Evolutionary conservation across 805 yeast species (phyloP), one percentile per base, ranked within the genome.

Genomic region (Hanseniaspora hatyaiensis): DNA sequence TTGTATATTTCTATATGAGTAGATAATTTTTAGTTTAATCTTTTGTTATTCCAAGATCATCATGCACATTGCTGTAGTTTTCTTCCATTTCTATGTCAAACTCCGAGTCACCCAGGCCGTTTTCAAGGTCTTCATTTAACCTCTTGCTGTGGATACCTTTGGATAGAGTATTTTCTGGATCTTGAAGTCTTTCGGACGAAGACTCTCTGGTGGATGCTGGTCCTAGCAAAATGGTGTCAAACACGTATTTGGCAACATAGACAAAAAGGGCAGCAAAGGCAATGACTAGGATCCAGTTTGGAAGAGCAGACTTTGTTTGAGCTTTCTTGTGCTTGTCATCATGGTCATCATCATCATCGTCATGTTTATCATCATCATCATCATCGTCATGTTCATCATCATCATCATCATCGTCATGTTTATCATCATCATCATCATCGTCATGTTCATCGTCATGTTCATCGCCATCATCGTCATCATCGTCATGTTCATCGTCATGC

Each of bases 341-440:
- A 8, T 52, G 52, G 2, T 53, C 46, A 2, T 49, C 49, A 4
- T 51, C 51, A 4, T 49, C 52, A 13, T 50, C 49, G 1, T 52
- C 49, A 1, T 50, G 60, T 3, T 53, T 55, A 12, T 52, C 60
- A 6, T 63, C 64, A 43, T 70, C 77, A 37, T 74, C 70, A 51
- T 75, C 75, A 52, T 77, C 79, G 15, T 61, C 72, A 44, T 69
- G 71, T 24, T 71, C 75, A 1, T 70, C 72, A 22, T 65, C 70
- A 3, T 63, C 69, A 4, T 62, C 68, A 11, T 37, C 22, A 26
- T 34, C 36, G 3, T 38, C 6, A 9, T 6, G n/a, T 6, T 40
- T 15, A 23, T 41, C 24, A 20, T 40, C 44, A 8, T 41, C 19
- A 13, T 30, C 43, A 16, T 37, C 32, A 4, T 16, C 15, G 11